Evolutionary conservation across 2,329 filamentous ascomycete species (phyloP), one percentile per base, ranked within the genome.

Genomic region (Alternaria dauci): DNA sequence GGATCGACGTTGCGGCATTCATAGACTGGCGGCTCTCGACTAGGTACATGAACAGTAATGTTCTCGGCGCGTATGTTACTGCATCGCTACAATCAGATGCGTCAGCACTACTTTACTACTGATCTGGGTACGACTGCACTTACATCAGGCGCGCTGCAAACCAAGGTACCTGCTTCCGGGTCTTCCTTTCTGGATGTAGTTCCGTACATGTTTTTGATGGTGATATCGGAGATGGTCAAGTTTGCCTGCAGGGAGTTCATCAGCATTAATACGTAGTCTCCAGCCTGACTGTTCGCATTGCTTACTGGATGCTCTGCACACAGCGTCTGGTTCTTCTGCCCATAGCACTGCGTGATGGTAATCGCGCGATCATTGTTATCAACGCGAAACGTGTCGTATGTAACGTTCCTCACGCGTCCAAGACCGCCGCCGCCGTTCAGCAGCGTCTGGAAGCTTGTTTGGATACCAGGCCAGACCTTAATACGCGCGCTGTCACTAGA

Each of bases 401-500:
- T 39, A 14, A 39, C 38, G 18, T 39, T 39, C 38, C 38, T 39
- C 4, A 39, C 38, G 4, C n/a, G 38, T 11, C 38, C 38, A 39
- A 39, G 38, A 39, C 38, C 38, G 38, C 38, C 38, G n/a, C 38
- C 38, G n/a, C 38, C 38, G 9, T 39, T 39, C 38, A 39, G 38
- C 8, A 39, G 38, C n/a, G 38, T 39, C n/a, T 39, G 38, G 38
- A 39, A 39, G 38, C 38, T 39, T 20, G 38, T 39, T 39, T 39
- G 38, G 18, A 39, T 39, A 11, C 38, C 38, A 3, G 38, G 38
- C 38, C 38, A 39, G 8, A 39, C 62, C 46, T 65, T 65, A 36
- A 65, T 62, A 30, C 62, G 59, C 1, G 62, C 62, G 30, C 59
- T 56, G 16, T 65, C 59, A 26, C 42, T 52, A 2, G 52, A 63